phyloP scores from a whole-genome alignment of 2,329 filamentous ascomycete species.

The Karstenula rhodostoma region DNA sequence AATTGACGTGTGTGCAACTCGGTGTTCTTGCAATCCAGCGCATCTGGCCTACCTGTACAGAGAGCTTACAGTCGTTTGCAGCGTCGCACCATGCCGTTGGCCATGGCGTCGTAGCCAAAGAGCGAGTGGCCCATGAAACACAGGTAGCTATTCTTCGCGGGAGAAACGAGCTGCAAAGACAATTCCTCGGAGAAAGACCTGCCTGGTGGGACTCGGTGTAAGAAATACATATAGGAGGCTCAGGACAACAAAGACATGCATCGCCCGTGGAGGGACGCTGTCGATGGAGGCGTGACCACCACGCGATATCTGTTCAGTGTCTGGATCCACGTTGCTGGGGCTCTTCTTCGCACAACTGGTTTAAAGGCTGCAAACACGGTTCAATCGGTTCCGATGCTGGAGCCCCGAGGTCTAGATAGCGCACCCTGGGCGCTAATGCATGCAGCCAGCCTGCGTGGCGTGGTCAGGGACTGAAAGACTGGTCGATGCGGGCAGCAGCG shows the following conservation, averaged over 20 bases:
- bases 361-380: not conserved
- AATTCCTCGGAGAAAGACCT: not conserved
- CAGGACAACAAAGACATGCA: not conserved
- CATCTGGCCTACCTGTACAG: too few species aligned
- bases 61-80: too few species aligned
- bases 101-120: not conserved
- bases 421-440: conserved; percentile 6
- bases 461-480: conserved; percentile 4
- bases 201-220: not conserved
- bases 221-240: not conserved
- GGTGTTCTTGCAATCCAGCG: not conserved
- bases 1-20: not conserved
- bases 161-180: not conserved
- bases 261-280: not conserved
- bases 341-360: not conserved
- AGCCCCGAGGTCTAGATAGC: not conserved
- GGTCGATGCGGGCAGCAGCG: conserved; percentile 6
- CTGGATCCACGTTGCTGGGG: too few species aligned
- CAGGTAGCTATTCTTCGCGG: not conserved
- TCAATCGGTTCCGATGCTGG: too few species aligned
- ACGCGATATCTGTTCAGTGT: too few species aligned
- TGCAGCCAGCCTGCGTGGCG: not conserved
- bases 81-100: not conserved
- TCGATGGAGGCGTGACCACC: too few species aligned
- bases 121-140: not conserved